These are phyloP conservation scores for Fraxinus pennsylvanica DNA, from an alignment of 257 asterid species.

Conservation along the genomic window DNA sequence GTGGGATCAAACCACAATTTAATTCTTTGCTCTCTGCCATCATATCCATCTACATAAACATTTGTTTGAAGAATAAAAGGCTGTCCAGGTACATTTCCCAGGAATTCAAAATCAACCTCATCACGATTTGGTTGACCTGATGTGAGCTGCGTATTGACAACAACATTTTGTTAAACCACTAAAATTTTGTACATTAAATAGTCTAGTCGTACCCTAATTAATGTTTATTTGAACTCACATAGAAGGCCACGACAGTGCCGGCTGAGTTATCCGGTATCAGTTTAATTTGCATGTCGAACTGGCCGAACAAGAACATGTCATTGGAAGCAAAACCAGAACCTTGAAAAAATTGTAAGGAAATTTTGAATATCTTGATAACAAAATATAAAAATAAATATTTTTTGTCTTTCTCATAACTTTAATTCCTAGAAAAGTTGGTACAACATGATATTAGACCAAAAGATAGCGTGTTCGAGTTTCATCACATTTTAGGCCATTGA, in stretches of 20 bases:
- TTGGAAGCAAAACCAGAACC: conserved; percentile 75
- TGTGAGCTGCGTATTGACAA: conserved; percentile 52
- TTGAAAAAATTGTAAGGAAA: conserved; percentile 1
- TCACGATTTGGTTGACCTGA: conserved; percentile 65
- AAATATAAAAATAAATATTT: background rate
- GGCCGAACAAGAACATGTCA: conserved; percentile 77
- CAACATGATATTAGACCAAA: background rate
- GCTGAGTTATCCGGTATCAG: conserved; percentile 84
- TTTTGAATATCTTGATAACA: background rate
- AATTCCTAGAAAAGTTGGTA: background rate
- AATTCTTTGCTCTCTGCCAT: conserved; percentile 70
- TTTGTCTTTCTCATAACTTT: background rate
- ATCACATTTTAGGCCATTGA: no score
- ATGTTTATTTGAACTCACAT: conserved; percentile 41
- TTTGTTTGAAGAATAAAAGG: conserved; percentile 76
- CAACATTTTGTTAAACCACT: background rate
- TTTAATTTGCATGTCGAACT: conserved; percentile 78
- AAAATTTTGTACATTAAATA: background rate
- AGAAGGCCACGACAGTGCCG: conserved; percentile 85
- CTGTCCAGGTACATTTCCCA: conserved; percentile 66
- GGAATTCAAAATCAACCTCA: conserved; percentile 89
- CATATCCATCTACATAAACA: conserved; percentile 70
- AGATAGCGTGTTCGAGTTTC: background rate
- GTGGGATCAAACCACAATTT: conserved; percentile 94
- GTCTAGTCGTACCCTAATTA: background rate